Evolutionary conservation across 495 filamentous ascomycete species (phyloP), one percentile per base, ranked within the genome.

Genomic region (Penicillium herquei): DNA sequence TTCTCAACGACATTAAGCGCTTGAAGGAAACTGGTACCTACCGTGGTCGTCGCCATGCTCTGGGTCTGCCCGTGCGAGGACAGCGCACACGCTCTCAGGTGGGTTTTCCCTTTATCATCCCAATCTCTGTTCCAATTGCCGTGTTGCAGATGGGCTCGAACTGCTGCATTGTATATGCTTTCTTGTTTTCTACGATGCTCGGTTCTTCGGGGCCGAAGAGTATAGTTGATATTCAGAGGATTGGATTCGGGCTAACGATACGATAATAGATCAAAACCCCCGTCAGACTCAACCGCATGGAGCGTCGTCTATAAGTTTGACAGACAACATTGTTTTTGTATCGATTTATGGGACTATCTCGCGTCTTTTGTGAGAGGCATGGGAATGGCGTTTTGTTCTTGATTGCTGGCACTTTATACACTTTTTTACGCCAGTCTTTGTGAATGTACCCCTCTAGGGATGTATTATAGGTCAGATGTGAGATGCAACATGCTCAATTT

Each of bases 11-110:
- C 65, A 96, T 98, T 61, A 81, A 80, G 64, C 81, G 94, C 34
- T 65, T 98, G 69, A 86, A 87, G 67, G 92, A 96, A 69, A 96
- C 96, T 74, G 93, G 93, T 34, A 84, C 89, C 11, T 96, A 96
- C 71, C 78, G 95, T 37, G 94, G 94, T 51, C 83, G 90, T 69
- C 77, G 95, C 57, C 94, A 98, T 80, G 93, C 92, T 39, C 87
- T 96, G 83, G 82, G 84, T 45, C 70, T 96, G 75, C 92, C 92
- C 11, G 92, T 92, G 42, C 79, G 92, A 54, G 92, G 93, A 64
- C 94, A 98, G 73, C 81, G 78, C 56, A 98, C 94, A 18, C 83
- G 89, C 63, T 90, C 74, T 62, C 92, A 95, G 77, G 85, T 87
- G 60, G 51, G 83, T 74, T 63, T 60, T 50, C 43, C 52, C 3